phyloP scores from a whole-genome alignment of 2,329 filamentous ascomycete species.

The Arthroderma sp. region DNA sequence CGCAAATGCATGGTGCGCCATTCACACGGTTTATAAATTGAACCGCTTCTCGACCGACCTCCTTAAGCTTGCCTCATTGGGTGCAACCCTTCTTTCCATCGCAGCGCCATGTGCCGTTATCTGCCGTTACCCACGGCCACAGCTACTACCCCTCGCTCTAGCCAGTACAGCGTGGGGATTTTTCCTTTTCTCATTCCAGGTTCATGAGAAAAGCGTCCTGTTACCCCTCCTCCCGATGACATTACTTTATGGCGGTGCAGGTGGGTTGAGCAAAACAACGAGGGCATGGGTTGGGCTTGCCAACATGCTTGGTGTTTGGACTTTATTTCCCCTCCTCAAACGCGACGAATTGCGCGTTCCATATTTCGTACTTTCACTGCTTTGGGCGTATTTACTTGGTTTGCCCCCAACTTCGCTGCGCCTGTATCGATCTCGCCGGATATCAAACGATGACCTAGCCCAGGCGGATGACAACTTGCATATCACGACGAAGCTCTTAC shows the following conservation, averaged over 20 bases:
- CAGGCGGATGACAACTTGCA: slow-evolving; percentile 26
- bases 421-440: slow-evolving; percentile 46
- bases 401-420: slow-evolving; percentile 64
- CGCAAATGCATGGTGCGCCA: slow-evolving; percentile 92
- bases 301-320: slow-evolving; percentile 81
- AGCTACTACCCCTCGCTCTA: slow-evolving; percentile 65
- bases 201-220: slow-evolving; percentile 94
- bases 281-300: slow-evolving; percentile 93
- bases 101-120: slow-evolving; percentile 66
- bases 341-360: slow-evolving; percentile 74
- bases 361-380: slow-evolving; percentile 67
- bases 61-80: slow-evolving; percentile 63
- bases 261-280: slow-evolving; percentile 61
- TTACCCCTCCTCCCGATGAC: slow-evolving; percentile 91
- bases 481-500: slow-evolving; percentile 54
- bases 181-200: slow-evolving; percentile 94
- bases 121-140: slow-evolving; percentile 63
- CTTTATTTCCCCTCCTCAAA: slow-evolving; percentile 79
- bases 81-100: slow-evolving; percentile 63
- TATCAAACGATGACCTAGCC: slow-evolving; percentile 6
- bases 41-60: slow-evolving; percentile 55
- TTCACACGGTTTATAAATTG: slow-evolving; percentile 85
- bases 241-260: slow-evolving; percentile 62
- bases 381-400: slow-evolving; percentile 87
- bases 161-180: slow-evolving; percentile 88